A percentile compares a stretch with the other conserved stretches of the same genome.
phyloP scores from a whole-genome alignment of 768 basidiomycete species.

The Mycena polygramma region DNA sequence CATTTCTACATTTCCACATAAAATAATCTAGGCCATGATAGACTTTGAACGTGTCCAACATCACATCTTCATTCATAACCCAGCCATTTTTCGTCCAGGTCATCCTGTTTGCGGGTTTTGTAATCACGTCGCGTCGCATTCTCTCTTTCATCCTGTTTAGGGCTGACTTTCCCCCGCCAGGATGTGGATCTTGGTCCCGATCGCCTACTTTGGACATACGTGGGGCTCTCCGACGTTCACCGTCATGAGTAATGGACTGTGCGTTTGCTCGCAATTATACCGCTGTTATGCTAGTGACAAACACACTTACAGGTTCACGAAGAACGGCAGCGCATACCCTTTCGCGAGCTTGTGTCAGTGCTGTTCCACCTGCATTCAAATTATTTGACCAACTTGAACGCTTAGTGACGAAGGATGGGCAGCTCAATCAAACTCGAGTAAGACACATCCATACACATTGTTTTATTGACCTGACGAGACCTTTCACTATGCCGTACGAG shows the following conservation, averaged over 20 bases:
- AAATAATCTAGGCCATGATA: neutral
- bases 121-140: slow-evolving; percentile 7
- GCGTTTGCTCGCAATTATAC: neutral
- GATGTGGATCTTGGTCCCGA: slow-evolving; percentile 23
- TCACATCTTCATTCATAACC: slow-evolving; percentile 14
- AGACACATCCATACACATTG: neutral
- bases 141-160: no score
- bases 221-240: slow-evolving; percentile 21
- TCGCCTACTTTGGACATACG: slow-evolving; percentile 14
- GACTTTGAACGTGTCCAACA: slow-evolving; percentile 17
- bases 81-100: slow-evolving; percentile 18
- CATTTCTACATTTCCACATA: no score
- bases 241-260: slow-evolving; percentile 25
- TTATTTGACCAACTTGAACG: neutral
- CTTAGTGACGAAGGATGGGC: slow-evolving; percentile 2
- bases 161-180: neutral
- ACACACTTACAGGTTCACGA: slow-evolving; percentile 5
- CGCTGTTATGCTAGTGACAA: neutral
- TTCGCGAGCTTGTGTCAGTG: slow-evolving; percentile 6
- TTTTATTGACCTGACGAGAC: neutral
- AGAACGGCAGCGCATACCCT: slow-evolving; percentile 18
- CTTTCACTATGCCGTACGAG: neutral
- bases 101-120: slow-evolving; percentile 11
- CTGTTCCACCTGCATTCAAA: neutral
- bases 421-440: slow-evolving; percentile 16